phyloP scores from a whole-genome alignment of 2,329 filamentous ascomycete species.

The Ophiocordyceps camponoti-saundersi region DNA sequence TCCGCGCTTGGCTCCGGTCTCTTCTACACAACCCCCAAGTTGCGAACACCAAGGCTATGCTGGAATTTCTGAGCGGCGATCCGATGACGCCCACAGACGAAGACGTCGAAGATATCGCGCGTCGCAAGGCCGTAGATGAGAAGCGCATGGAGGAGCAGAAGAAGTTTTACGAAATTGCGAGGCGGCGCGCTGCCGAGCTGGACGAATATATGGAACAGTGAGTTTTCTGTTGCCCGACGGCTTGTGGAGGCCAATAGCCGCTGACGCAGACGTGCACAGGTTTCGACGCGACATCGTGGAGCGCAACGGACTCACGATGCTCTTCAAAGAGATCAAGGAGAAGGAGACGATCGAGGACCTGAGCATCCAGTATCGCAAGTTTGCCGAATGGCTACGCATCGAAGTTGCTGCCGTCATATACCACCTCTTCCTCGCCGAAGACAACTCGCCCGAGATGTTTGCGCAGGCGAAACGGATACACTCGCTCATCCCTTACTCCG shows the following conservation, averaged over 20 bases:
- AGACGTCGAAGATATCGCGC: slow-evolving; percentile 65
- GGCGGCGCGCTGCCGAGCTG: slow-evolving; percentile 75
- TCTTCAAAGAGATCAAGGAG: slow-evolving; percentile 84
- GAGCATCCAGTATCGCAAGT: slow-evolving; percentile 92
- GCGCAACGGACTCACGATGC: slow-evolving; percentile 68
- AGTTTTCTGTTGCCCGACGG: slow-evolving; percentile 10
- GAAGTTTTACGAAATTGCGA: slow-evolving; percentile 87
- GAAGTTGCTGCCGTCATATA: slow-evolving; percentile 95
- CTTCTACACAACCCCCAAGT: slow-evolving; percentile 73
- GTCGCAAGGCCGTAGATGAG: slow-evolving; percentile 68
- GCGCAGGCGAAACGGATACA: slow-evolving; percentile 89
- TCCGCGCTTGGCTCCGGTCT: slow-evolving; percentile 78
- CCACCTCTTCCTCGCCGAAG: slow-evolving; percentile 91
- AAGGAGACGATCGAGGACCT: slow-evolving; percentile 79
- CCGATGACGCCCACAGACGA: slow-evolving; percentile 63
- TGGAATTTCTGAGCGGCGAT: slow-evolving; percentile 64
- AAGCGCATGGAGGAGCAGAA: slow-evolving; percentile 83
- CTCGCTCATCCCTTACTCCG: slow-evolving; percentile 78
- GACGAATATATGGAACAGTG: slow-evolving; percentile 97
- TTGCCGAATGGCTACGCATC: slow-evolving; percentile 94
- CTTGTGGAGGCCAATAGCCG: neutral
- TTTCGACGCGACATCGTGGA: slow-evolving; percentile 53
- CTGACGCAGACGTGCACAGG: slow-evolving; percentile 15
- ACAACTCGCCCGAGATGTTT: slow-evolving; percentile 93
- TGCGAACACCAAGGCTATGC: slow-evolving; percentile 65